These are phyloP conservation scores for Alternaria arbusti DNA, from an alignment of 2,329 filamentous ascomycete genomes.

Conservation along the genomic window DNA sequence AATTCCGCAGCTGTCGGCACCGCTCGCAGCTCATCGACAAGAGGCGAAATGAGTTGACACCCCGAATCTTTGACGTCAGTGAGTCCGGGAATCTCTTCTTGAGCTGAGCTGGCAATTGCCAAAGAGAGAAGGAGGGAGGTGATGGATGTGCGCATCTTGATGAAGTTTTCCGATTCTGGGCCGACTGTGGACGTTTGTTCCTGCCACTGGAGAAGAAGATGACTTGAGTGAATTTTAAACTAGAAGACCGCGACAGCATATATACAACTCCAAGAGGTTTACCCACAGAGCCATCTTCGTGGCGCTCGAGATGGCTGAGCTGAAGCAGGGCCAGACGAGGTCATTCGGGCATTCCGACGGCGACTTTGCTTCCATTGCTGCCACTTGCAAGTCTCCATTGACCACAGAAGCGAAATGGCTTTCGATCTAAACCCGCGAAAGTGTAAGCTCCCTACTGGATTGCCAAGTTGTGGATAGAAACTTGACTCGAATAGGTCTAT, in stretches of 20 bases:
- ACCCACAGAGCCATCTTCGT: neutral
- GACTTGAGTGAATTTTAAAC: neutral
- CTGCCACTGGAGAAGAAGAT: neutral
- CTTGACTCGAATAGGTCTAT: neutral
- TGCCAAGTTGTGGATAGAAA: neutral
- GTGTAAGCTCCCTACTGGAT: neutral
- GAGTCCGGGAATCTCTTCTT: neutral
- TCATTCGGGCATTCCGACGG: neutral
- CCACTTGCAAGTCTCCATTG: neutral
- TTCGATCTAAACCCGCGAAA: neutral
- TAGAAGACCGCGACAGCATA: neutral
- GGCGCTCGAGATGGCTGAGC: neutral
- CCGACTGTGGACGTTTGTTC: neutral
- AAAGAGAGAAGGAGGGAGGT: neutral
- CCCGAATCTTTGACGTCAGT: neutral
- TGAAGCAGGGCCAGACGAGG: neutral
- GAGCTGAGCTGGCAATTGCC: neutral
- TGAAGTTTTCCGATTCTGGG: neutral
- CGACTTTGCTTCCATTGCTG: neutral
- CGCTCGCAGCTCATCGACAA: neutral
- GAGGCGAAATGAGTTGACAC: neutral
- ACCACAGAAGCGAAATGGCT: neutral
- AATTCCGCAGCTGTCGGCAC: neutral
- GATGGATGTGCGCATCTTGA: neutral
- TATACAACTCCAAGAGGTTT: neutral